Evolutionary conservation across 257 asterid species (phyloP), one percentile per base, ranked within the genome.

Genomic region (Petunia secreta): DNA sequence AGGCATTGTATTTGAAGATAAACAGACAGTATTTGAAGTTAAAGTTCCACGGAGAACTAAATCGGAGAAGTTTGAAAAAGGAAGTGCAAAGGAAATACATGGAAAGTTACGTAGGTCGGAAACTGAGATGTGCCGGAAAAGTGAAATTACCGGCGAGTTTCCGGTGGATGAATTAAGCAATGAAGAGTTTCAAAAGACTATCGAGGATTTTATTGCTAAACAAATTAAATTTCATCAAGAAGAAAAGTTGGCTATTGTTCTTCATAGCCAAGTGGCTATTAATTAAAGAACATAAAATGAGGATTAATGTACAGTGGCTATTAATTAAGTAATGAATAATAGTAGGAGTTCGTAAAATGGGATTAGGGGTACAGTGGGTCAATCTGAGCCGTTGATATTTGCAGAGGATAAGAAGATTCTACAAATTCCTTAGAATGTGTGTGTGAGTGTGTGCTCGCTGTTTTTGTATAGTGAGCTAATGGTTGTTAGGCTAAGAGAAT

Each of bases 191-290:
- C 92, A 90, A 75, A 83, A 84, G 78, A 86, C 90, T 2, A 90
- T 92, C 44, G 98, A 94, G 46, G 92, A 78, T 2, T 94, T 94
- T 50, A 94, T 94, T 78, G 93, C 97, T 25, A 92, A 80, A 89
- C 98, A 94, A 84, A 76, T 92, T 50, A 88, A 89, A 81, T 94
- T 94, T 82, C 98, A 87, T 84, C 85, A 80, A 13, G 80, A 90
- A 81, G 98, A 94, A 79, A 90, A 91, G 84, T 43, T 87, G 9
- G 88, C 92, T 5, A 87, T 92, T 82, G 92, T 93, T 76, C 86
- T 87, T 66, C 90, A 80, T 80, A 83, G 82, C 84, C 79, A 75
- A 36, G 37, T 5, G 0, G 3, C 40, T 5, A 46, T 39, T 43
- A 38, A 62, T 1, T n/a, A 7, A 14, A 5, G 37, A 59, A 16